These are phyloP conservation scores for Helminthosporium solani DNA, from an alignment of 2,329 filamentous ascomycete genomes.

Conservation along the genomic window DNA sequence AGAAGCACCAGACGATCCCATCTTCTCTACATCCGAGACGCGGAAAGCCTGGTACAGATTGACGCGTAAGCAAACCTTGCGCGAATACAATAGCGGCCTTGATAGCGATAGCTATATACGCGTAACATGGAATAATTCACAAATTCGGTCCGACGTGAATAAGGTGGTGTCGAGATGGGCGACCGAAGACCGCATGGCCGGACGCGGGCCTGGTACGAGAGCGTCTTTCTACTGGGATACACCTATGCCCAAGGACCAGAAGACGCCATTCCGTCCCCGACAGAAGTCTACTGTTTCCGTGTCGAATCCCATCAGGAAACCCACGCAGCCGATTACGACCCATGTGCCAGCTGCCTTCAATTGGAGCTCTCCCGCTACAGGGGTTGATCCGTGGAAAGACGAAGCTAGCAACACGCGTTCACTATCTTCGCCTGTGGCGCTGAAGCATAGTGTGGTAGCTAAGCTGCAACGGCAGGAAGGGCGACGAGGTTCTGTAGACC, in stretches of 20 bases:
- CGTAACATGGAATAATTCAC: slow-evolving; percentile 39
- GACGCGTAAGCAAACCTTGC: slow-evolving; percentile 41
- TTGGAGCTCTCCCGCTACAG: slow-evolving; percentile 34
- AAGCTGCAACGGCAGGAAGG: slow-evolving; percentile 21
- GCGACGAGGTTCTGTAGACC: slow-evolving; percentile 22
- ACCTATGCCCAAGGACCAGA: slow-evolving; percentile 19
- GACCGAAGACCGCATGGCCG: slow-evolving; percentile 41
- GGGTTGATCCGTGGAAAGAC: slow-evolving; percentile 3
- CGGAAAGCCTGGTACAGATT: slow-evolving; percentile 45
- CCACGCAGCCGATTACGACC: slow-evolving; percentile 21
- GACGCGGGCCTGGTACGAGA: slow-evolving; percentile 34
- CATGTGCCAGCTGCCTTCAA: slow-evolving; percentile 31
- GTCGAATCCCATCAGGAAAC: slow-evolving; percentile 21
- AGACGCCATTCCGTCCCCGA: slow-evolving; percentile 20
- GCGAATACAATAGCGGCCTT: slow-evolving; percentile 39
- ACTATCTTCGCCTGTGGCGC: slow-evolving; percentile 17
- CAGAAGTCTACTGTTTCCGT: slow-evolving; percentile 24
- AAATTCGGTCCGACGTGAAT: slow-evolving; percentile 34
- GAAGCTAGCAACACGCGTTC: slow-evolving; percentile 9
- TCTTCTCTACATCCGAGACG: slow-evolving; percentile 32
- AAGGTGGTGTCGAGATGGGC: slow-evolving; percentile 41
- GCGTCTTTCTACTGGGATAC: slow-evolving; percentile 44
- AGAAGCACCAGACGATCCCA: slow-evolving; percentile 30
- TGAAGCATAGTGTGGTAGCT: slow-evolving; percentile 16
- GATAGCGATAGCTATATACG: slow-evolving; percentile 41